phyloP scores from a whole-genome alignment of 768 basidiomycete species.

The Mycena floridula region DNA sequence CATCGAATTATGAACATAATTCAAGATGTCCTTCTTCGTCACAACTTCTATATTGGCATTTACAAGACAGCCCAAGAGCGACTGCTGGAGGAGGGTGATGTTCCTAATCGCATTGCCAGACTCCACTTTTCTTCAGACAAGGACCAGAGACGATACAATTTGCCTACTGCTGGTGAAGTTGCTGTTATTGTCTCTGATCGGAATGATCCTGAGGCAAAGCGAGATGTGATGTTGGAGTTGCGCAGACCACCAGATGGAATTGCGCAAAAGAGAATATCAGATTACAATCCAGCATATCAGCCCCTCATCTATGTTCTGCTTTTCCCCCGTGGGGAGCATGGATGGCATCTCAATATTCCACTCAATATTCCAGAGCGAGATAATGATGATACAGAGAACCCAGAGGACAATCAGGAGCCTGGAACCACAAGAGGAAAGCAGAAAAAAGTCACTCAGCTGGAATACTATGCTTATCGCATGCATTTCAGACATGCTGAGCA shows the following conservation, averaged over 20 bases:
- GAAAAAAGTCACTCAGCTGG: slow-evolving; percentile 17
- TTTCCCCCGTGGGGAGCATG: slow-evolving; percentile 22
- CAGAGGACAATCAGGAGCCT: background rate
- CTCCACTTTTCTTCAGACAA: slow-evolving; percentile 7
- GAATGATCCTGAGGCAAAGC: slow-evolving; percentile 11
- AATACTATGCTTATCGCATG: slow-evolving; percentile 9
- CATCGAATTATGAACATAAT: slow-evolving; percentile 10
- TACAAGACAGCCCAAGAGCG: slow-evolving; percentile 17
- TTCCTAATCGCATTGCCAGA: slow-evolving; percentile 2
- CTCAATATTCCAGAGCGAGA: slow-evolving; percentile 5
- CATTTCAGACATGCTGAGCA: slow-evolving; percentile 16
- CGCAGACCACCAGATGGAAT: no score
- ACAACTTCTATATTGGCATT: slow-evolving; percentile 9
- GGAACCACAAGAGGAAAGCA: background rate
- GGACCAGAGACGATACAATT: slow-evolving; percentile 35
- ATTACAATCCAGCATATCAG: slow-evolving; percentile 27
- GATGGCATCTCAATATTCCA: background rate
- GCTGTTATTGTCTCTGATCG: slow-evolving; percentile 32
- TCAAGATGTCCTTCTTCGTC: slow-evolving; percentile 4
- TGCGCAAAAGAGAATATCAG: slow-evolving; percentile 22
- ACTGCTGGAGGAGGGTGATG: background rate
- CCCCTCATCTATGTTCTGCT: slow-evolving; percentile 38
- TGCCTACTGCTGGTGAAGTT: slow-evolving; percentile 36
- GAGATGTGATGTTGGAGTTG: slow-evolving; percentile 28
- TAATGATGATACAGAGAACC: background rate